phyloP scores from a whole-genome alignment of 306 rosid genomes.

The Malus orientalis region DNA sequence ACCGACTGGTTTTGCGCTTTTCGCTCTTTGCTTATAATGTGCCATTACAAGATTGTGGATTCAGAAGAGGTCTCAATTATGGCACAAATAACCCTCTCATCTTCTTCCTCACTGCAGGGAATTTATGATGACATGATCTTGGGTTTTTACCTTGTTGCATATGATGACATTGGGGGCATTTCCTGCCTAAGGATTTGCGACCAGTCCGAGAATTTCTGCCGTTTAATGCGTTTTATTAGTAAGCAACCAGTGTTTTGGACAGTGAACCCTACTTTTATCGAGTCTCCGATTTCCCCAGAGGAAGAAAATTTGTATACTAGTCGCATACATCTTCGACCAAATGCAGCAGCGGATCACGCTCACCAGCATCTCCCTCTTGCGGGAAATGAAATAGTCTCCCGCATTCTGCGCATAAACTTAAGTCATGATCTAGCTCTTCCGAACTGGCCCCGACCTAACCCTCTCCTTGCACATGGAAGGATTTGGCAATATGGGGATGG shows the following conservation, averaged over 20 bases:
- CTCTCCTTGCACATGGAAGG: conserved; percentile 66
- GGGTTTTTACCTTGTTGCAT: conserved; percentile 71
- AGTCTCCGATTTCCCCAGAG: conserved; percentile 59
- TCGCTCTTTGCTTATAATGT: neutral
- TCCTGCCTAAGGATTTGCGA: conserved; percentile 69
- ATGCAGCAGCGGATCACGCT: conserved; percentile 25
- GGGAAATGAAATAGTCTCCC: conserved; percentile 38
- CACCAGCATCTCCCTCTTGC: conserved; percentile 27
- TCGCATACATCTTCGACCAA: conserved; percentile 63
- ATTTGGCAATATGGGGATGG: conserved; percentile 83
- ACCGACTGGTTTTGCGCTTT: conserved; percentile 10
- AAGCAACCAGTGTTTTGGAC: conserved; percentile 69
- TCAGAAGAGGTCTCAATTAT: conserved; percentile 11
- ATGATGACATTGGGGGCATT: conserved; percentile 87
- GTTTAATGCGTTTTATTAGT: neutral
- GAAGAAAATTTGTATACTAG: conserved; percentile 55
- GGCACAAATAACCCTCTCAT: conserved; percentile 18
- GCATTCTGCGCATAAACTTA: conserved; percentile 61
- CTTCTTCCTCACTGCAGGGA: conserved; percentile 57
- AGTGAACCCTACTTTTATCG: conserved; percentile 39
- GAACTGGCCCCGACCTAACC: conserved; percentile 40
- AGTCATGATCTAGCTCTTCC: conserved; percentile 66
- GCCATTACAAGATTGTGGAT: conserved; percentile 17
- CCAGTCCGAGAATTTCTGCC: conserved; percentile 31
- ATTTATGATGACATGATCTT: conserved; percentile 63